A percentile compares a stretch with the other conserved stretches of the same genome.
These are phyloP conservation scores for Penicillium concentricum DNA, from an alignment of 2,329 filamentous ascomycete species.

Conservation along the genomic window DNA sequence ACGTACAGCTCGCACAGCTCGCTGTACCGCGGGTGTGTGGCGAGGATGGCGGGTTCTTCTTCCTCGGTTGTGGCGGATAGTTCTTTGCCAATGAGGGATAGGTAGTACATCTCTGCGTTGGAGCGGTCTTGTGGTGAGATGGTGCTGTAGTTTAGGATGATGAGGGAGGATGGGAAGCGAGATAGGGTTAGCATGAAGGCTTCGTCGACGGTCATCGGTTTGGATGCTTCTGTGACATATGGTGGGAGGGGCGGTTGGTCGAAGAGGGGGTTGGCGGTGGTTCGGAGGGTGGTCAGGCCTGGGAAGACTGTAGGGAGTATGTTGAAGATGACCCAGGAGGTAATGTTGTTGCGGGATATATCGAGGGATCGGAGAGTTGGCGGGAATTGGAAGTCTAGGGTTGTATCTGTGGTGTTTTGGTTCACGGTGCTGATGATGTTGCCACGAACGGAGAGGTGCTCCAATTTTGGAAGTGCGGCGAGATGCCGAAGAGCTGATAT, in stretches of 20 bases:
- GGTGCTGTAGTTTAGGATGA: constrained; percentile 57
- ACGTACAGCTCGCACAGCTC: constrained; percentile 77
- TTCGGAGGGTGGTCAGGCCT: constrained; percentile 69
- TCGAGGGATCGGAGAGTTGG: constrained; percentile 63
- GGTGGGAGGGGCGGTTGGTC: constrained; percentile 43
- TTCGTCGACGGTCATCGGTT: constrained; percentile 62
- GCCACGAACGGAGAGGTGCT: constrained; percentile 64
- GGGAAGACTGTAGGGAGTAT: constrained; percentile 67
- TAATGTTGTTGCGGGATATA: constrained; percentile 69
- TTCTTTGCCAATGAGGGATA: constrained; percentile 77
- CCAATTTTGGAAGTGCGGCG: constrained; percentile 52
- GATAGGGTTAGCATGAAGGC: constrained; percentile 86
- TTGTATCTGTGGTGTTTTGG: constrained; percentile 34
- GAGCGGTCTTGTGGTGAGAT: constrained; percentile 72
- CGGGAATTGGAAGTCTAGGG: constrained; percentile 51
- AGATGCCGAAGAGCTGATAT: constrained; percentile 47
- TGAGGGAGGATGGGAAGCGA: constrained; percentile 63
- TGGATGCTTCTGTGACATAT: constrained; percentile 33
- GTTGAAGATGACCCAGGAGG: constrained; percentile 73
- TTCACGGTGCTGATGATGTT: constrained; percentile 62
- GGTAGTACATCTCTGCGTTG: constrained; percentile 92
- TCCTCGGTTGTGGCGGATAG: constrained; percentile 47
- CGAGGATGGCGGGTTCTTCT: constrained; percentile 56
- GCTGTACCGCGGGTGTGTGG: constrained; percentile 67
- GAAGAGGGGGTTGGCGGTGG: constrained; percentile 85